A percentile compares a stretch with the other conserved stretches of the same genome.
phyloP scores from a whole-genome alignment of 2,329 filamentous ascomycete species.

The Metarhizium brunneum region DNA sequence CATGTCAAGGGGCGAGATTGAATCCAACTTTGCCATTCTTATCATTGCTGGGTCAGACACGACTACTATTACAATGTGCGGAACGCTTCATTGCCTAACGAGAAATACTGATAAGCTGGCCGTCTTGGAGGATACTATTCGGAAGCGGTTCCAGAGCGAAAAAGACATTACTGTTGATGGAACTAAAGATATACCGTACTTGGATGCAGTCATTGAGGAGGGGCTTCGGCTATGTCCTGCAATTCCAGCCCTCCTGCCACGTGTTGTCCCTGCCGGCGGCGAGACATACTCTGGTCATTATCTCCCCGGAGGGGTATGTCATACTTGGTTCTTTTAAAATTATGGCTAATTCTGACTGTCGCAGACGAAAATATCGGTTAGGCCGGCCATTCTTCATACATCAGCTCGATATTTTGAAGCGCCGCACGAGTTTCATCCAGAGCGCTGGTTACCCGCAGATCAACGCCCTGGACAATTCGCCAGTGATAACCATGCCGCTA shows the following conservation, averaged over 20 bases:
- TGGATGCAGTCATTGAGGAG: background rate
- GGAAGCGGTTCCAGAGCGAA: background rate
- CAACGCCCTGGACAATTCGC: background rate
- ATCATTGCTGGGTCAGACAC: background rate
- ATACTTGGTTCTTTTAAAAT: background rate
- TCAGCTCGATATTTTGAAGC: background rate
- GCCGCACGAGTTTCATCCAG: background rate
- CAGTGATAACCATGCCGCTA: background rate
- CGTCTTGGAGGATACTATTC: background rate
- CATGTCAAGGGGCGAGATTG: background rate
- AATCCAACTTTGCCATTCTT: background rate
- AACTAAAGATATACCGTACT: background rate
- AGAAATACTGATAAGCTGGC: background rate
- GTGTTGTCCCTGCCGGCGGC: background rate
- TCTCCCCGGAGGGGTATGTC: background rate
- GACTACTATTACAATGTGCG: background rate
- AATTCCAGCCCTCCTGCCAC: background rate
- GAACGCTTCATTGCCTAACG: background rate
- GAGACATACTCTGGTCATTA: background rate
- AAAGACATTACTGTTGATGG: background rate
- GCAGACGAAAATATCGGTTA: background rate
- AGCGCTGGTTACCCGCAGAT: background rate
- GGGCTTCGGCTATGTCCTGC: background rate
- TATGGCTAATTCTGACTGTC: background rate
- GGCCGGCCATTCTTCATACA: background rate